Evolutionary conservation across 805 yeast genomes (phyloP).

Genomic region (Spathaspora passalidarum): DNA sequence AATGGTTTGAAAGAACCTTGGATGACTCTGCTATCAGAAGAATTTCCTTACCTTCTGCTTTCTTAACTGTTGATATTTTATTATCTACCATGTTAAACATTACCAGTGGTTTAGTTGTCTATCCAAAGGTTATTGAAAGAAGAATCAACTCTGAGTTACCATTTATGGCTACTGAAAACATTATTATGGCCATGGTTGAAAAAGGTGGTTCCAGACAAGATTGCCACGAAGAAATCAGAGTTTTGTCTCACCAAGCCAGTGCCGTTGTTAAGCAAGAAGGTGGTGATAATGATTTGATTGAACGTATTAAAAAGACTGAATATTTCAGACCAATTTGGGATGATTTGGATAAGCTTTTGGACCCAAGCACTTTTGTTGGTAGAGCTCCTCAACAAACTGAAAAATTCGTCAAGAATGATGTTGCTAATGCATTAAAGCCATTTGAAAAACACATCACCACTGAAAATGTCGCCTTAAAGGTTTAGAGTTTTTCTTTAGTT

Average conservation of each 20-base stretch:
- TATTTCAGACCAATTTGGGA: conserved; percentile 88
- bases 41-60: conserved; percentile 94
- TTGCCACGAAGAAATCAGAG: conserved; percentile 96
- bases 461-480: conserved; percentile 76
- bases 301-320: conserved; percentile 70
- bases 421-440: conserved; percentile 75
- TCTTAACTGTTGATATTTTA: conserved; percentile 91
- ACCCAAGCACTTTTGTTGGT: conserved; percentile 94
- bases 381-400: conserved; percentile 98
- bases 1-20: conserved; percentile 98
- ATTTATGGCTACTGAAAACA: conserved; percentile 98
- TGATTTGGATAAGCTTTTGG: conserved; percentile 76
- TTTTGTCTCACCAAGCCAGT: conserved; percentile 94
- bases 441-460: conserved; percentile 56
- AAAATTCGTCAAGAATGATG: conserved; percentile 83
- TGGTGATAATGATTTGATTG: conserved; percentile 95
- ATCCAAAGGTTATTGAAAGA: conserved; percentile 97
- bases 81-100: conserved; percentile 87
- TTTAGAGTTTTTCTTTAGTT: conserved; percentile 34
- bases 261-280: conserved; percentile 97
- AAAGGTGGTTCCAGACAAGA: conserved; percentile 98
- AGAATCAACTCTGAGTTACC: conserved; percentile 93
- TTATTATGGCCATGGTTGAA: conserved; percentile 99
- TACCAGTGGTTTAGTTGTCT: conserved; percentile 92
- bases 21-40: conserved; percentile 98